Percentiles rank a stretch among this genome's conserved stretches.
Evolutionary conservation across 2,329 filamentous ascomycete genomes (phyloP).

Genomic region (Botrytis porri): DNA sequence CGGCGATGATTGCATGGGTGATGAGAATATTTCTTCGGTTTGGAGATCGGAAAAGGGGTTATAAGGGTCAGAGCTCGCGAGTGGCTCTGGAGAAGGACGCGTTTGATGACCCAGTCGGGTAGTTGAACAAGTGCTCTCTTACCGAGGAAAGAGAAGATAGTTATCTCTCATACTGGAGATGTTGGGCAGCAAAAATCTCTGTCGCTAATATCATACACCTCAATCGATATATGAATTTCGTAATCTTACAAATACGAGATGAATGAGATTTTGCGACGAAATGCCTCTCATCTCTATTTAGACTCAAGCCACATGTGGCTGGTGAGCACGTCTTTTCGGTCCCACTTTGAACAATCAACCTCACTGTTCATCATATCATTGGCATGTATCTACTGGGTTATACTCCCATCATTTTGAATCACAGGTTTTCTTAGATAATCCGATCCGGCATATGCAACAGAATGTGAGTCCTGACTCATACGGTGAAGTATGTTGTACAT

Average conservation of each 20-base stretch:
- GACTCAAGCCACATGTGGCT: conserved; percentile 6
- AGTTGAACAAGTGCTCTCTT: not conserved
- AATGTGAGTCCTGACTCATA: not conserved
- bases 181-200: not conserved
- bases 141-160: not conserved
- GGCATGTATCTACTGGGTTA: not conserved
- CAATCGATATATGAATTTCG: not conserved
- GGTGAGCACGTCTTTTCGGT: conserved; percentile 3
- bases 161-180: not conserved
- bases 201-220: not conserved
- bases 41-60: not conserved
- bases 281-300: not conserved
- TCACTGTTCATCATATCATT: not conserved
- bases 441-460: not conserved
- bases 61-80: not conserved
- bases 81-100: not conserved
- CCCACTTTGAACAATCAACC: not conserved
- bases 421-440: not conserved
- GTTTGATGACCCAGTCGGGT: not conserved
- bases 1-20: not conserved
- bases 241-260: not conserved
- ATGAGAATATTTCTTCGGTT: not conserved
- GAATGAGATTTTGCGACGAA: not conserved
- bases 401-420: not conserved
- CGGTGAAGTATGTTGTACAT: not conserved